A percentile compares a stretch with the other conserved stretches of the same genome.
These are phyloP conservation scores for Xylariaceae sp. DNA, from an alignment of 2,329 filamentous ascomycete genomes.

Conservation along the genomic window DNA sequence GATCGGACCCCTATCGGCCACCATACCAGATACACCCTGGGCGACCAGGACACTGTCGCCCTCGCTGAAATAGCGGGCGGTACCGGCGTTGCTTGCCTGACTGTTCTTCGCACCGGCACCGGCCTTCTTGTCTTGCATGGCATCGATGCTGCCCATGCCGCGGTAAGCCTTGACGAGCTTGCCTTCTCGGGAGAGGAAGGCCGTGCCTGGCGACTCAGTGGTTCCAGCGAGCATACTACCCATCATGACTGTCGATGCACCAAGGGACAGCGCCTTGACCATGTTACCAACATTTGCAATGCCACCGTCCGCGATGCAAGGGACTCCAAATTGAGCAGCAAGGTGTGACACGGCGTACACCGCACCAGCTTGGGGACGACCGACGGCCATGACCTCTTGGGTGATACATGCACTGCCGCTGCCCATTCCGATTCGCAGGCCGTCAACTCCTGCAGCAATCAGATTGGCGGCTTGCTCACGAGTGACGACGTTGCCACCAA, in stretches of 20 bases:
- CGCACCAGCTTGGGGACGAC: constrained; percentile 87
- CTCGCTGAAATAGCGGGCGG: constrained; percentile 96
- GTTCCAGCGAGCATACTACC: constrained; percentile 94
- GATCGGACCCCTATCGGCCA: constrained; percentile 75
- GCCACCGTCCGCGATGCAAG: constrained; percentile 95
- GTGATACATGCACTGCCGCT: constrained; percentile 97
- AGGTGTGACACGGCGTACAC: constrained; percentile 88
- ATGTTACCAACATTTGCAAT: constrained; percentile 99
- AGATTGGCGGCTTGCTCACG: constrained; percentile 88
- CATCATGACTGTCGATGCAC: constrained; percentile 98
- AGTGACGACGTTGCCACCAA: constrained; percentile 97
- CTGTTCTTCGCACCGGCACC: constrained; percentile 64
- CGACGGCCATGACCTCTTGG: constrained; percentile 99
- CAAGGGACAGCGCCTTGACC: constrained; percentile 92
- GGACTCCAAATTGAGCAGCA: constrained; percentile 87
- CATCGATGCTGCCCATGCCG: constrained; percentile 97
- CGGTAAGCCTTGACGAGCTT: constrained; percentile 99
- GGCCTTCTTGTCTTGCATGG: constrained; percentile 99
- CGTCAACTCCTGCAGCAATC: constrained; percentile 91
- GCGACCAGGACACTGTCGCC: constrained; percentile 91
- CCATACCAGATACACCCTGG: constrained; percentile 86
- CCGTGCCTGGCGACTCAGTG: constrained; percentile 93
- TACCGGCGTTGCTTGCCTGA: constrained; percentile 84
- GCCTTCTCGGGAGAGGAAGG: constrained; percentile 91
- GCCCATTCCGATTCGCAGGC: constrained; percentile 97